A percentile compares a stretch with the other conserved stretches of the same genome.
phyloP scores from a whole-genome alignment of 257 asterid genomes.

The Fraxinus anomala region DNA sequence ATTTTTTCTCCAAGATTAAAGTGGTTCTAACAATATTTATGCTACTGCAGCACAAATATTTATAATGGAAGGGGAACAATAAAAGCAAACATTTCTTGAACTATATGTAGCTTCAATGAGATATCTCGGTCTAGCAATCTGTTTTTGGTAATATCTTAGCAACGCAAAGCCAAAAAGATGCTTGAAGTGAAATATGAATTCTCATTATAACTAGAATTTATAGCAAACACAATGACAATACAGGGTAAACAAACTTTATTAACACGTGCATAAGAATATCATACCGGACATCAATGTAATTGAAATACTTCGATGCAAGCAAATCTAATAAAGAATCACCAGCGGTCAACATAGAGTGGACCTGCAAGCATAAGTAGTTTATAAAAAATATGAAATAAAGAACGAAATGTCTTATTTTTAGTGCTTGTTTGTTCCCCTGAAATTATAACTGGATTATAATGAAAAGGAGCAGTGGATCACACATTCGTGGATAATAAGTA shows the following conservation, averaged over 20 bases:
- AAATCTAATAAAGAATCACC: constrained; percentile 60
- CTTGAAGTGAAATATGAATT: neutral
- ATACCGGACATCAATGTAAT: constrained; percentile 80
- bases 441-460: neutral
- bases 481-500: no score
- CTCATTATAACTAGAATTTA: neutral
- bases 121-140: neutral
- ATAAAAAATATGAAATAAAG: constrained; percentile 6
- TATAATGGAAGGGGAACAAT: neutral
- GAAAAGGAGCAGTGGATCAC: no score
- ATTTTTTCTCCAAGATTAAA: neutral
- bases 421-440: no score
- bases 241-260: neutral
- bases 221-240: constrained; percentile 1
- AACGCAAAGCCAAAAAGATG: neutral
- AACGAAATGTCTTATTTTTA: constrained; percentile 5
- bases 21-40: constrained; percentile 4
- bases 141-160: neutral
- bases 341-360: constrained; percentile 47
- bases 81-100: neutral
- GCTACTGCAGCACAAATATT: neutral
- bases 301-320: constrained; percentile 69
- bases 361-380: constrained; percentile 41
- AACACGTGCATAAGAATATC: constrained; percentile 20
- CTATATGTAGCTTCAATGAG: neutral